phyloP scores from a whole-genome alignment of 1,284 basidiomycete genomes.

The Trametes pubescens region DNA sequence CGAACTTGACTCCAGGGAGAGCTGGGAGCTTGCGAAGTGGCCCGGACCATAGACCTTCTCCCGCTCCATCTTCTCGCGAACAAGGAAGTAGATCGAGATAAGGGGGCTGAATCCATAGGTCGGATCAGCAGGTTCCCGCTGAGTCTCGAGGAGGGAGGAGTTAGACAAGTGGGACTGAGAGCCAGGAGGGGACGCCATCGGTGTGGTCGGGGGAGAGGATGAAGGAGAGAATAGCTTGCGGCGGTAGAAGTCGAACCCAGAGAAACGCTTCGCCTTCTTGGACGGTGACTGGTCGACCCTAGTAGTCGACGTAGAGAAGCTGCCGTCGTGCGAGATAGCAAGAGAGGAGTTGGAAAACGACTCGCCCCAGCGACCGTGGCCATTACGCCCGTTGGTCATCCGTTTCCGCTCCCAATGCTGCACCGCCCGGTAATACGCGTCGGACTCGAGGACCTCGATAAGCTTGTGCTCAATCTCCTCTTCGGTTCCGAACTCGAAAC shows the following conservation, averaged over 20 bases:
- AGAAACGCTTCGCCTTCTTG: conserved; percentile 77
- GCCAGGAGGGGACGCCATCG: conserved; percentile 57
- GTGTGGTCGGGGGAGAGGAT: conserved; percentile 64
- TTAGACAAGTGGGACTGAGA: conserved; percentile 62
- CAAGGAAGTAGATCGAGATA: conserved; percentile 96
- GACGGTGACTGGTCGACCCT: conserved; percentile 54
- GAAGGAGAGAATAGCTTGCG: conserved; percentile 85
- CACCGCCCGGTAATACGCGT: conserved; percentile 79
- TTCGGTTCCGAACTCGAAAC: conserved; percentile 94
- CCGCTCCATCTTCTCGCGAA: conserved; percentile 94
- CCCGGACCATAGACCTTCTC: conserved; percentile 94
- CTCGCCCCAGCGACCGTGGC: conserved; percentile 54
- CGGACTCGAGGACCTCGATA: conserved; percentile 78
- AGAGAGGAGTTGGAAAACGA: conserved; percentile 71
- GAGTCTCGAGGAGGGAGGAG: conserved; percentile 53
- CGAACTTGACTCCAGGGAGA: conserved; percentile 51
- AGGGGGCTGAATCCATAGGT: conserved; percentile 95
- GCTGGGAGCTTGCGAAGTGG: conserved; percentile 92
- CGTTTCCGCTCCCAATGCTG: conserved; percentile 82
- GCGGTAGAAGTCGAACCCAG: conserved; percentile 95
- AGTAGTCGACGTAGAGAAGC: conserved; percentile 44
- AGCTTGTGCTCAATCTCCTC: conserved; percentile 87
- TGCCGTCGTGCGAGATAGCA: conserved; percentile 68
- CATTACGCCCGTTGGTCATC: conserved; percentile 50
- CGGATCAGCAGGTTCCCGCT: conserved; percentile 76